These are phyloP conservation scores for Botryosphaeria agaves DNA, from an alignment of 2,329 filamentous ascomycete species.

Conservation along the genomic window DNA sequence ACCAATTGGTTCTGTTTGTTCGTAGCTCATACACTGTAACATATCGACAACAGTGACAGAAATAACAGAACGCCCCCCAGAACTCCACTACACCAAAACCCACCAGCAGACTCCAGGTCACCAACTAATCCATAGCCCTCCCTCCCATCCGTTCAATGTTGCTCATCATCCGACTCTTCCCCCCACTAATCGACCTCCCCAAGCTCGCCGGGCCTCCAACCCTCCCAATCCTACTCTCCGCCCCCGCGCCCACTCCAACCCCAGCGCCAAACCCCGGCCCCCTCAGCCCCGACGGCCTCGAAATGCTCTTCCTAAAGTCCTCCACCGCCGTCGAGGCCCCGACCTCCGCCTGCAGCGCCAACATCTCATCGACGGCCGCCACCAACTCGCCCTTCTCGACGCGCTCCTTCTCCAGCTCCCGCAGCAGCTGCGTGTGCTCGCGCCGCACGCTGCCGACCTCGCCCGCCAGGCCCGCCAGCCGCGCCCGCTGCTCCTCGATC, in stretches of 20 bases:
- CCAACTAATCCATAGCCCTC: slow-evolving; percentile 9
- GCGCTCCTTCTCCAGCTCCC: slow-evolving; percentile 54
- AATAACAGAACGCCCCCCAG: too few relatives aligned
- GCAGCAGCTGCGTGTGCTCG: slow-evolving; percentile 49
- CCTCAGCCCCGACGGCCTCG: slow-evolving; percentile 39
- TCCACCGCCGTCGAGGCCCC: slow-evolving; percentile 22
- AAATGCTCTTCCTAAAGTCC: slow-evolving; percentile 37
- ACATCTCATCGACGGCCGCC: slow-evolving; percentile 68
- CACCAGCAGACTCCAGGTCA: not conserved
- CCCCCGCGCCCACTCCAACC: slow-evolving; percentile 18
- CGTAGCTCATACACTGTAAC: too few relatives aligned
- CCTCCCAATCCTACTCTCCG: slow-evolving; percentile 29
- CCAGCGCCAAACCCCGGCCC: slow-evolving; percentile 34
- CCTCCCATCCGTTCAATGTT: slow-evolving; percentile 73
- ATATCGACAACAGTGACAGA: too few relatives aligned
- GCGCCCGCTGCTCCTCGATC: slow-evolving; percentile 52
- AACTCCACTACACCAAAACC: too few relatives aligned
- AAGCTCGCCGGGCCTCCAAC: slow-evolving; percentile 12
- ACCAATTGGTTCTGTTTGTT: too few relatives aligned
- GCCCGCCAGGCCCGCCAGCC: slow-evolving; percentile 56
- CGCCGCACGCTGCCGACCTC: slow-evolving; percentile 52
- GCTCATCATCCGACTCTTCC: slow-evolving; percentile 60
- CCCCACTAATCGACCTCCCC: slow-evolving; percentile 17
- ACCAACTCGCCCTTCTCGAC: slow-evolving; percentile 76
- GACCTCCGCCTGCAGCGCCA: slow-evolving; percentile 41